These are phyloP conservation scores for Cryptococcus maquisensis DNA, from an alignment of 1,284 basidiomycete genomes.

Conservation along the genomic window DNA sequence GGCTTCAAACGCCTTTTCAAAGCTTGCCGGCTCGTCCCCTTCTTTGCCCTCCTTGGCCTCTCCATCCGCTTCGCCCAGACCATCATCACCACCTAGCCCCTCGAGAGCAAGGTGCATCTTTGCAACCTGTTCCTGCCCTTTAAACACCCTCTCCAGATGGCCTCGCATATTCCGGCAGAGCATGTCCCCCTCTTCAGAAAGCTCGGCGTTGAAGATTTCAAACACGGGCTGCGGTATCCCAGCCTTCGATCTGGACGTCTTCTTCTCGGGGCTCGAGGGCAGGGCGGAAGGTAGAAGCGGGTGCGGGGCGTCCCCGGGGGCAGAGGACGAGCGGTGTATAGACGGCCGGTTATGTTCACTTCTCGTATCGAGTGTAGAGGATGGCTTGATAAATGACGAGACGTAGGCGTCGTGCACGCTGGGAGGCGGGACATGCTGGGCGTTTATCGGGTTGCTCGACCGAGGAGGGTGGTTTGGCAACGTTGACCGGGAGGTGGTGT, in stretches of 20 bases:
- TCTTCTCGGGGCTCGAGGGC: background rate
- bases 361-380: background rate
- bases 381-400: conserved; percentile 10
- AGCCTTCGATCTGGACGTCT: background rate
- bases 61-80: conserved; percentile 4
- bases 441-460: background rate
- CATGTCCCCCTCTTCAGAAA: conserved; percentile 14
- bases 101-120: conserved; percentile 32
- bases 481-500: background rate
- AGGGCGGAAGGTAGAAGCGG: conserved; percentile 10
- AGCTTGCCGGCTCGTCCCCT: conserved; percentile 3
- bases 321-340: conserved; percentile 9
- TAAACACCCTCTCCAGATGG: conserved; percentile 29
- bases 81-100: conserved; percentile 11
- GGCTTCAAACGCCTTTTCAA: conserved; percentile 7
- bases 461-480: background rate
- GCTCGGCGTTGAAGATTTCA: conserved; percentile 32
- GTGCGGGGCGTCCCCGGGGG: conserved; percentile 5
- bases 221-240: conserved; percentile 23
- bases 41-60: background rate
- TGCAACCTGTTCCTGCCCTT: conserved; percentile 31
- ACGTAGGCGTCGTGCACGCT: conserved; percentile 17
- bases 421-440: conserved; percentile 5
- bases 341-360: background rate
- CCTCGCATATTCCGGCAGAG: conserved; percentile 25